A percentile compares a stretch with the other conserved stretches of the same genome.
phyloP scores from a whole-genome alignment of 225 moss, liverwort and hornwort genomes.

The Straminergon stramineum region DNA sequence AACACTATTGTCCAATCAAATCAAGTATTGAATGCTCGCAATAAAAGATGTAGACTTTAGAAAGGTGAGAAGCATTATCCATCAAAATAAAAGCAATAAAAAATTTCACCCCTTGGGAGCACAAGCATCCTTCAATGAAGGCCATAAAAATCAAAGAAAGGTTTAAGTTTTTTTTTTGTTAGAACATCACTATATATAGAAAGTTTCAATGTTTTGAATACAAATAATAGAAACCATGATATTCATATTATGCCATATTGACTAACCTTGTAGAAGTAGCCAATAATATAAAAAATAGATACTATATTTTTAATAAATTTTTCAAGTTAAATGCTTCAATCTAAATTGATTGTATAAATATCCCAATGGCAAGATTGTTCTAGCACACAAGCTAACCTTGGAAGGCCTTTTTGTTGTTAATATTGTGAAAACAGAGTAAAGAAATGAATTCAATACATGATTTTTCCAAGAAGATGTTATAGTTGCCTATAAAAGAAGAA shows the following conservation, averaged over 20 bases:
- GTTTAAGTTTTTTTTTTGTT: rapidly evolving
- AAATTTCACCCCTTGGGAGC: rapidly evolving
- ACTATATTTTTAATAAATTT: too few relatives aligned
- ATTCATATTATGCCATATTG: neutral
- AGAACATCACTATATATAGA: neutral
- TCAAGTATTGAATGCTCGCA: neutral
- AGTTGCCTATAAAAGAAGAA: rapidly evolving
- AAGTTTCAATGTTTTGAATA: neutral
- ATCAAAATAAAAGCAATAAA: neutral
- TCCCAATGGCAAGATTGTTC: rapidly evolving
- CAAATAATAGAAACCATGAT: neutral
- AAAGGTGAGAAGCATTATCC: neutral
- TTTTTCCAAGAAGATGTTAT: neutral
- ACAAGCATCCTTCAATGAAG: rapidly evolving
- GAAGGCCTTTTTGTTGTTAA: rapidly evolving
- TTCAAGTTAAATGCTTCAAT: neutral
- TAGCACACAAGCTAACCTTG: rapidly evolving
- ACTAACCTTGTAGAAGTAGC: neutral
- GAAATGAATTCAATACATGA: neutral
- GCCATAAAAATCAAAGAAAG: neutral
- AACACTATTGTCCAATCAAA: neutral
- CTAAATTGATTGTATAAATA: neutral
- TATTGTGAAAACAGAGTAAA: neutral
- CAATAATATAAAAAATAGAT: neutral
- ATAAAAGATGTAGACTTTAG: rapidly evolving